Evolutionary conservation across 495 filamentous ascomycete species (phyloP).

Genomic region (Clavariopsis aquatica): DNA sequence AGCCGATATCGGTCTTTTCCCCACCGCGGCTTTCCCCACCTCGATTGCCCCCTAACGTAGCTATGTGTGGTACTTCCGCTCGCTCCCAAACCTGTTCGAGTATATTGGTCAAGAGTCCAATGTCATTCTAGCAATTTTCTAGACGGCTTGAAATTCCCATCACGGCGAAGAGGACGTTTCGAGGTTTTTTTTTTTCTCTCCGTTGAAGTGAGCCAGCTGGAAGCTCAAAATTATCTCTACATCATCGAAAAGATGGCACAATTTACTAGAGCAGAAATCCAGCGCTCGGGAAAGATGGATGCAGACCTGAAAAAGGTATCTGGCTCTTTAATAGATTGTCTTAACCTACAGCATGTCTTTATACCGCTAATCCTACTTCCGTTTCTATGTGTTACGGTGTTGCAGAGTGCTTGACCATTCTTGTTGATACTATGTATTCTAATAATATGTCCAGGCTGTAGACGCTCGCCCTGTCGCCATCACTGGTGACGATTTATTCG

Average conservation of each 20-base stretch:
- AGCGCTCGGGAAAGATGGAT: constrained; percentile 14
- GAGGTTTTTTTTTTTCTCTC: too few relatives aligned
- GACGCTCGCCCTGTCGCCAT: constrained; percentile 21
- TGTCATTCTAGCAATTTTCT: too few relatives aligned
- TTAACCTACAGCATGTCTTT: too few relatives aligned
- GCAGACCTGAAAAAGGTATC: constrained; percentile 22
- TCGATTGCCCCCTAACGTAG: not conserved
- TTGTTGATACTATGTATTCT: not conserved
- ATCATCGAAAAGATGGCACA: constrained; percentile 14
- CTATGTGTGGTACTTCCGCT: not conserved
- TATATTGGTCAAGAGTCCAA: too few relatives aligned
- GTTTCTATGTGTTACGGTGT: too few relatives aligned
- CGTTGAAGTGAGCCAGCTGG: too few relatives aligned
- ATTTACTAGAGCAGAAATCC: constrained; percentile 23
- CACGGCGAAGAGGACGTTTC: too few relatives aligned
- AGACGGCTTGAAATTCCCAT: too few relatives aligned
- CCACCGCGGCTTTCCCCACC: not conserved
- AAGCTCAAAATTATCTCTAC: not conserved
- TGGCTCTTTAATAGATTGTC: too few relatives aligned
- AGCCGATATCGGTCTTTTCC: not conserved
- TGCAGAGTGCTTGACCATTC: too few relatives aligned
- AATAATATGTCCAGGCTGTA: constrained; percentile 18
- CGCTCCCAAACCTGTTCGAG: too few relatives aligned
- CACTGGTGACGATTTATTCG: constrained; percentile 13
- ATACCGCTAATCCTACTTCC: too few relatives aligned